Base-by-base conservation (phyloP, 306 rosid genomes). In the Ormosia emarginata region DNA sequence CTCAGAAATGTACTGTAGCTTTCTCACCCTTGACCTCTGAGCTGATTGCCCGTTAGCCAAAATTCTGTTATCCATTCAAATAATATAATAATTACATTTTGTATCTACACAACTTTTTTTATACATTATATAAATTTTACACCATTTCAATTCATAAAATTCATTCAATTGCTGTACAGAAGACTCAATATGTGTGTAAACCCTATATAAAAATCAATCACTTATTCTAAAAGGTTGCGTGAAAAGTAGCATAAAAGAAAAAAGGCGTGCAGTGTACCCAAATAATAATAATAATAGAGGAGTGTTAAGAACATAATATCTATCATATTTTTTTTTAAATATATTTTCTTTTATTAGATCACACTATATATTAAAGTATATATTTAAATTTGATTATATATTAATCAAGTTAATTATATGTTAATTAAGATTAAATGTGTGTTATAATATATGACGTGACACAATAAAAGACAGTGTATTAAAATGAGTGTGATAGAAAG, bases 21-120 rank as follows among this genome's bases (percentile, higher is more conserved):
- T 95, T 77, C 99, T 89, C 70, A 95, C 97, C 68, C 99, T 87
- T 71, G 98, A 95, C 82, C 97, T 87, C 74, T 95, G 99, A 39
- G 99, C 99, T 14, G 99, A 95, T 82, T 93, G 99, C 71, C 99
- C 81, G 65, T 95, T 95, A 11, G 99, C 99, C 86, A 95, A 82
- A 53, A 95, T 92, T 86, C 99, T 93, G 61, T n/a, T 12, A 18
- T 17, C 1, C 30, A 75, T 52, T 32, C 6, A 73, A 34, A 55
- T 32, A 70, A 37, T 40, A n/a, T n/a, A 56, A 39, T 8, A 49
- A 32, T 75, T 46, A 75, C 71, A 82, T 34, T 52, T 15, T 39
- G 39, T n/a, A 53, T 74, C 17, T 56, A 33, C 53, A 41, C 24
- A n/a, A 44, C 12, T 3, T 65, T 65, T 24, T 71, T 71, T 17